Evolutionary conservation across 1,139 yeast species (phyloP).

Genomic region (Taphrina wiesneri): DNA sequence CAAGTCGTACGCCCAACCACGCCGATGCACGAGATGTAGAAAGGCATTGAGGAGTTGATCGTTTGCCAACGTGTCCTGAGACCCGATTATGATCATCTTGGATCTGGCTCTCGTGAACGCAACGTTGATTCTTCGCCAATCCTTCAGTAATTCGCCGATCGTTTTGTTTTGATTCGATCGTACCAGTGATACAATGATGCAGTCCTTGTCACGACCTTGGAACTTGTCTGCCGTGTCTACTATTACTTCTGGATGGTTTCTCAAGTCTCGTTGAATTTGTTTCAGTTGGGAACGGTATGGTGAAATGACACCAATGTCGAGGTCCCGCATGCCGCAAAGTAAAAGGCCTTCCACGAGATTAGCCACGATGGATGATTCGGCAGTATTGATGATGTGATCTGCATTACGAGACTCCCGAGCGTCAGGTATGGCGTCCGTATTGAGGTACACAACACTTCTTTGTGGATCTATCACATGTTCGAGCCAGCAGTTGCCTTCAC

Average conservation of each 20-base stretch:
- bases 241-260: conserved; percentile 56
- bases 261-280: conserved; percentile 47
- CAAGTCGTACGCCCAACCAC: conserved; percentile 65
- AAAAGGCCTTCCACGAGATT: conserved; percentile 64
- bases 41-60: conserved; percentile 63
- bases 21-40: conserved; percentile 58
- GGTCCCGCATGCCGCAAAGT: conserved; percentile 60
- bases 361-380: conserved; percentile 66
- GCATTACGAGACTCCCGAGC: conserved; percentile 60
- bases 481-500: conserved; percentile 49
- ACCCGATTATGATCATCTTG: conserved; percentile 80
- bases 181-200: conserved; percentile 82
- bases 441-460: conserved; percentile 68
- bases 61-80: conserved; percentile 61
- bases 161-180: conserved; percentile 65
- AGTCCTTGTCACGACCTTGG: conserved; percentile 93
- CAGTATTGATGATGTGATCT: conserved; percentile 69
- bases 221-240: conserved; percentile 91
- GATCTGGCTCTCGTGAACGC: conserved; percentile 89
- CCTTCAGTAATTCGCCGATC: conserved; percentile 71
- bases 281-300: conserved; percentile 79
- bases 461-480: conserved; percentile 51
- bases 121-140: conserved; percentile 90
- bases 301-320: conserved; percentile 80
- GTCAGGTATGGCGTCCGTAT: conserved; percentile 65